Evolutionary conservation across 2,329 filamentous ascomycete genomes (phyloP).

Genomic region (Penicillium sp.): DNA sequence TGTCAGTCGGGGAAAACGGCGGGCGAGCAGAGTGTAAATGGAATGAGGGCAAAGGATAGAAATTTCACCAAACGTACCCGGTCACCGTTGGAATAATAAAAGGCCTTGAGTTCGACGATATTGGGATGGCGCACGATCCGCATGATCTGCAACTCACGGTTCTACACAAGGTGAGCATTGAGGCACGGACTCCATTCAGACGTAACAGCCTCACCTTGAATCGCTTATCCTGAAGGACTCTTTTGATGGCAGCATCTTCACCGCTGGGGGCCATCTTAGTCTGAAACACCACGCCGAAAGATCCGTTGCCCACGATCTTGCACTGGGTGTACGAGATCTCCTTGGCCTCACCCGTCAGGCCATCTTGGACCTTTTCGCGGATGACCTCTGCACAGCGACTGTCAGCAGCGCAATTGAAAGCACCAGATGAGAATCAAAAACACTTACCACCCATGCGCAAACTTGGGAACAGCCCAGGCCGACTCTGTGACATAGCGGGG

Average conservation of each 20-base stretch:
- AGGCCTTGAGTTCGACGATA: slow-evolving; percentile 97
- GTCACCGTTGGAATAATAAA: slow-evolving; percentile 99
- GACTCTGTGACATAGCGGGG: slow-evolving; percentile 74
- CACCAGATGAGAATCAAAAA: background rate
- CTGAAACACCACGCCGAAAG: slow-evolving; percentile 97
- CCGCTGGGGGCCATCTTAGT: slow-evolving; percentile 97
- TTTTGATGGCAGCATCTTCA: slow-evolving; percentile 98
- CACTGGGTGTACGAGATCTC: slow-evolving; percentile 98
- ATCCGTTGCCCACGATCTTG: slow-evolving; percentile 99
- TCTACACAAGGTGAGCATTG: slow-evolving; percentile 55
- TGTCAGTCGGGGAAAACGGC: slow-evolving; percentile 6
- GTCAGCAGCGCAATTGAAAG: slow-evolving; percentile 18
- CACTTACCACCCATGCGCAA: slow-evolving; percentile 95
- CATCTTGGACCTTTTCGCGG: slow-evolving; percentile 98
- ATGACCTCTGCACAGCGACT: slow-evolving; percentile 67
- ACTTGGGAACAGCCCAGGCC: slow-evolving; percentile 79
- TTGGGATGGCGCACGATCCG: slow-evolving; percentile 97
- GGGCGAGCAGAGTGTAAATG: background rate
- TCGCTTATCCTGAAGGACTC: slow-evolving; percentile 96
- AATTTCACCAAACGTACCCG: slow-evolving; percentile 63
- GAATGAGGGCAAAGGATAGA: no score
- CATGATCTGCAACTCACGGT: slow-evolving; percentile 99
- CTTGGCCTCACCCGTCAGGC: slow-evolving; percentile 89
- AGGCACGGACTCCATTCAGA: slow-evolving; percentile 1
- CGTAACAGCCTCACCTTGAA: slow-evolving; percentile 70